phyloP scores from a whole-genome alignment of 495 filamentous ascomycete species.

The Immersiella caudata region DNA sequence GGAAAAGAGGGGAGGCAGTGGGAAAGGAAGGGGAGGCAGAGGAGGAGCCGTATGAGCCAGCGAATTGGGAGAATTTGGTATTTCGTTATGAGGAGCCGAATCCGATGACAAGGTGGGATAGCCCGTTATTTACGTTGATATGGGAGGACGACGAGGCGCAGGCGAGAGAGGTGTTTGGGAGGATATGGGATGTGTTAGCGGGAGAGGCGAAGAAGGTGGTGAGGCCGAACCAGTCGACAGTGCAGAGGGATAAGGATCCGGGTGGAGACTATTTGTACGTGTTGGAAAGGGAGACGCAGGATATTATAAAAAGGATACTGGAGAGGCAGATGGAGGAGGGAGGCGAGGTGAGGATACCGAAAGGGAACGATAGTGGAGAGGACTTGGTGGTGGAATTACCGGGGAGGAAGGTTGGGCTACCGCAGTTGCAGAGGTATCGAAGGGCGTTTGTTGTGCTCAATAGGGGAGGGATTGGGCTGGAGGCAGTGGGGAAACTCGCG shows the following conservation, averaged over 20 bases:
- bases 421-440: constrained; percentile 78
- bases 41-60: constrained; percentile 62
- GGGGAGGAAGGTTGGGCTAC: constrained; percentile 62
- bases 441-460: constrained; percentile 87
- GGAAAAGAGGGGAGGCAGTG: constrained; percentile 21
- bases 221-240: constrained; percentile 79
- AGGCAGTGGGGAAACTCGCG: constrained; percentile 49
- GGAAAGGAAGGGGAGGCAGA: constrained; percentile 27
- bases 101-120: constrained; percentile 93
- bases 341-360: constrained; percentile 51
- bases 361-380: constrained; percentile 36
- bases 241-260: constrained; percentile 61
- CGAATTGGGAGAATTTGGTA: constrained; percentile 87
- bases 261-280: constrained; percentile 81
- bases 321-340: constrained; percentile 70
- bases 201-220: constrained; percentile 63
- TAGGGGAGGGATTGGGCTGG: constrained; percentile 54
- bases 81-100: constrained; percentile 97
- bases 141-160: constrained; percentile 70
- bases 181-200: constrained; percentile 79
- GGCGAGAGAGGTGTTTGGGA: constrained; percentile 41
- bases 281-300: constrained; percentile 82
- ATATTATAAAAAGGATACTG: constrained; percentile 73
- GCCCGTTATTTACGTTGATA: constrained; percentile 86
- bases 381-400: constrained; percentile 60